A percentile compares a stretch with the other conserved stretches of the same genome.
Evolutionary conservation across 2,329 filamentous ascomycete genomes (phyloP).

Genomic region (Neospermospora avenae): DNA sequence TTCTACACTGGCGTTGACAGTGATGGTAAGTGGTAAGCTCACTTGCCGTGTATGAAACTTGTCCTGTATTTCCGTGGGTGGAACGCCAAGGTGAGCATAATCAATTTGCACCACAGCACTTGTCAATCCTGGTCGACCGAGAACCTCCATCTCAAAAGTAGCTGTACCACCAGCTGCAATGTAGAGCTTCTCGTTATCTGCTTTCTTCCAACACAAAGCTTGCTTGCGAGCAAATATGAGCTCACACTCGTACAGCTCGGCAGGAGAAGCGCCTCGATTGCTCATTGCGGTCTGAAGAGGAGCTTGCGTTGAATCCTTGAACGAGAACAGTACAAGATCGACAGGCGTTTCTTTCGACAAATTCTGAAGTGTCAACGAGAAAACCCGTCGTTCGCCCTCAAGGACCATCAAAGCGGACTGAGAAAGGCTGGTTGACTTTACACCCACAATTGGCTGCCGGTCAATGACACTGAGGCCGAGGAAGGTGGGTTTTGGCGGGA

Average conservation of each 20-base stretch:
- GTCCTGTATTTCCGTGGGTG: constrained; percentile 63
- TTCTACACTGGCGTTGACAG: constrained; percentile 88
- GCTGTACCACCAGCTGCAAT: constrained; percentile 66
- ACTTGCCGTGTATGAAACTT: constrained; percentile 83
- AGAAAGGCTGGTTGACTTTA: constrained; percentile 73
- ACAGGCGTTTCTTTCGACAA: constrained; percentile 66
- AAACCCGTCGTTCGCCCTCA: constrained; percentile 78
- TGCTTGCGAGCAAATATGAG: constrained; percentile 72
- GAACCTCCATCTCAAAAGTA: constrained; percentile 77
- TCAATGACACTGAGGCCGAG: constrained; percentile 73
- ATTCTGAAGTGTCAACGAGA: constrained; percentile 79
- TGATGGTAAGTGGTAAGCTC: constrained; percentile 76
- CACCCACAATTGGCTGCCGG: constrained; percentile 70
- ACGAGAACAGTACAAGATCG: constrained; percentile 83
- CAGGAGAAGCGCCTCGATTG: constrained; percentile 72
- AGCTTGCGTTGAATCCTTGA: constrained; percentile 81
- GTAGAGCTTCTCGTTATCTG: constrained; percentile 48
- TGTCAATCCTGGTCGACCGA: constrained; percentile 82
- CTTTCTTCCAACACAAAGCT: constrained; percentile 56
- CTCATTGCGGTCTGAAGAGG: constrained; percentile 71
- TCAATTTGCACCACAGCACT: constrained; percentile 78
- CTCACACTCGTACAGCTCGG: constrained; percentile 84
- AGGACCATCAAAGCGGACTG: constrained; percentile 90
- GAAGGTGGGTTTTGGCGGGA: constrained; percentile 45
- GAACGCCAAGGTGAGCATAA: constrained; percentile 75